Conservation (phyloP, 1,139 yeast species). For the Meyerozyma guilliermondii region DNA sequence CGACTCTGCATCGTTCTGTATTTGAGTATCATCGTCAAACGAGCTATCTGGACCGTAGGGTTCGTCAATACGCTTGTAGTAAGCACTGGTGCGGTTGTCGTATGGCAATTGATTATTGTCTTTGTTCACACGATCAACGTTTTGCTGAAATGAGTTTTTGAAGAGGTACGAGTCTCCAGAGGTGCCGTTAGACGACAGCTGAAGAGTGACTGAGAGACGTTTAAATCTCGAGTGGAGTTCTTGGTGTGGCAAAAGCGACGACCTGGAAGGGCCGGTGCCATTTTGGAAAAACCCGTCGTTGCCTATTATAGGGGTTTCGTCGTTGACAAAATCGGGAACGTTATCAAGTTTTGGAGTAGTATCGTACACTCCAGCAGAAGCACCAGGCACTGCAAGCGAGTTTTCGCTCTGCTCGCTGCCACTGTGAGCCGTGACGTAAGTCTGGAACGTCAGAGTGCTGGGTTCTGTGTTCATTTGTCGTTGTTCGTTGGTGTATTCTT, state of each 20-base stretch:
- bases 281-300: conserved; percentile 3
- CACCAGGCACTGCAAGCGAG: not conserved
- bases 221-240: conserved; percentile 34
- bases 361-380: conserved; percentile 3
- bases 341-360: conserved; percentile 6
- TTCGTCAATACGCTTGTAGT: conserved; percentile 29
- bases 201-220: conserved; percentile 36
- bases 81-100: conserved; percentile 21
- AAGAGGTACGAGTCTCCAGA: conserved; percentile 40
- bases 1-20: not conserved
- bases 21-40: not conserved
- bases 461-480: conserved; percentile 11
- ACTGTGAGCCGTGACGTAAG: conserved; percentile 22
- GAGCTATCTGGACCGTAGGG: not conserved
- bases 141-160: conserved; percentile 39
- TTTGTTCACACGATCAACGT: conserved; percentile 21
- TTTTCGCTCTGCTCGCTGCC: conserved; percentile 8
- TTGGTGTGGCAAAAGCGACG: conserved; percentile 28
- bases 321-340: conserved; percentile 17
- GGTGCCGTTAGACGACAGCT: conserved; percentile 22
- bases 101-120: conserved; percentile 1
- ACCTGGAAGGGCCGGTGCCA: not conserved
- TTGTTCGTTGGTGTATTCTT: conserved; percentile 4
- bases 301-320: conserved; percentile 26
- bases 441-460: conserved; percentile 23